phyloP scores from a whole-genome alignment of 164 flowering plant species.

The Magnolia sinica region DNA sequence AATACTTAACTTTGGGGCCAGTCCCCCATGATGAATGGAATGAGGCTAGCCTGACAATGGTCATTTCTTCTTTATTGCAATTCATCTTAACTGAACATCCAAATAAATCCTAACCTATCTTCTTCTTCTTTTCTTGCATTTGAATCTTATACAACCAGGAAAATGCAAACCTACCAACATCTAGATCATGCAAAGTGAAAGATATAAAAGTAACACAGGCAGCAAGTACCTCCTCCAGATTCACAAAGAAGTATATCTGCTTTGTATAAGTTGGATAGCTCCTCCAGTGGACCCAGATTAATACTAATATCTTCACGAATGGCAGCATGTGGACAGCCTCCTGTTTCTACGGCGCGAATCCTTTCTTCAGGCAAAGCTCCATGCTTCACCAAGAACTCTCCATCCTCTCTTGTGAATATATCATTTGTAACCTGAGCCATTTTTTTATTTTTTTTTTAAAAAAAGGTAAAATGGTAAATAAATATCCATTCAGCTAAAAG shows the following conservation, averaged over 20 bases:
- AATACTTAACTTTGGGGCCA: too few species aligned
- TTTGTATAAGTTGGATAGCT: constrained; percentile 82
- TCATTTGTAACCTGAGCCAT: constrained; percentile 83
- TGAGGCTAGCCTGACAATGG: background rate
- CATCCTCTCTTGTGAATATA: constrained; percentile 96
- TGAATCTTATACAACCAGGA: background rate
- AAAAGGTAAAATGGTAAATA: background rate
- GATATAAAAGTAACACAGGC: background rate
- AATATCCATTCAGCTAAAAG: too few species aligned
- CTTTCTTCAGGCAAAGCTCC: constrained; percentile 97
- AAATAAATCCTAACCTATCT: background rate
- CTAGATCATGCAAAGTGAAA: background rate
- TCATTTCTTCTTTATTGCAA: background rate
- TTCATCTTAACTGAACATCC: background rate
- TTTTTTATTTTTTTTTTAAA: background rate
- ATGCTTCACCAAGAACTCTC: constrained; percentile 87
- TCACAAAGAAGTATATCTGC: constrained; percentile 95
- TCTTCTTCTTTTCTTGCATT: background rate
- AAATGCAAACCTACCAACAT: background rate
- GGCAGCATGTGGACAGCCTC: constrained; percentile 99
- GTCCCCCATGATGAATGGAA: too few species aligned
- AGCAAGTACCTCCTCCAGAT: constrained; percentile 90
- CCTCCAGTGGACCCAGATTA: constrained; percentile 95
- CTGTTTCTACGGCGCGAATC: constrained; percentile 98
- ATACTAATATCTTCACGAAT: constrained; percentile 98